Conservation (phyloP, 352 stramenopile genomes). For the Pythium phragmitis region DNA sequence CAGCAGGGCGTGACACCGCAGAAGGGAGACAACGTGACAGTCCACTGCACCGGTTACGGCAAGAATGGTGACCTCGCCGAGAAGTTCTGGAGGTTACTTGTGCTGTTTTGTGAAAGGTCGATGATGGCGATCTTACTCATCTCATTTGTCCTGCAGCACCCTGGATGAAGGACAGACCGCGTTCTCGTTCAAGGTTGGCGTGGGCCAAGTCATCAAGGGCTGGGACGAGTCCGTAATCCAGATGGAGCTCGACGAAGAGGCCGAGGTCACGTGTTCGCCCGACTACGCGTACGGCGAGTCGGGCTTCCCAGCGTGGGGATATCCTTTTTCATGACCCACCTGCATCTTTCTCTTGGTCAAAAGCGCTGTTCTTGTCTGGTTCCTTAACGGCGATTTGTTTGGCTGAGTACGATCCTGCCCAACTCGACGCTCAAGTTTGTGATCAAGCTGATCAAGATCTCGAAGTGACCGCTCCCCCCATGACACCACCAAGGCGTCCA, state of each 20-base stretch:
- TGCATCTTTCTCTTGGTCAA: conserved; percentile 7
- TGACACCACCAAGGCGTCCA: neutral
- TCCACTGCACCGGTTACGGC: conserved; percentile 83
- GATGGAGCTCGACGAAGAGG: conserved; percentile 89
- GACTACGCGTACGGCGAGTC: conserved; percentile 94
- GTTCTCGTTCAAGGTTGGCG: conserved; percentile 92
- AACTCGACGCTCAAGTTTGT: conserved; percentile 92
- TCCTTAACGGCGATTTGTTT: conserved; percentile 36
- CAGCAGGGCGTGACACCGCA: conserved; percentile 44
- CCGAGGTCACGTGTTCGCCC: conserved; percentile 90
- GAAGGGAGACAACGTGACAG: conserved; percentile 66
- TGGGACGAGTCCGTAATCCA: conserved; percentile 93
- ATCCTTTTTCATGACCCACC: conserved; percentile 42
- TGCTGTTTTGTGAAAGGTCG: neutral
- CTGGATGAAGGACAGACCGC: conserved; percentile 94
- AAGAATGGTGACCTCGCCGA: conserved; percentile 62
- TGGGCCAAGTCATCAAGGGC: conserved; percentile 94
- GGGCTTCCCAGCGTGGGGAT: conserved; percentile 94
- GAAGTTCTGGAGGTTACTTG: conserved; percentile 92
- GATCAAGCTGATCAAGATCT: conserved; percentile 89
- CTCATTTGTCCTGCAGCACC: conserved; percentile 40
- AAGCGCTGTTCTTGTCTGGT: neutral
- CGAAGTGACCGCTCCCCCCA: neutral
- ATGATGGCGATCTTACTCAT: neutral
- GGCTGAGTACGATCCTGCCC: conserved; percentile 83